phyloP scores from a whole-genome alignment of 768 basidiomycete species.

The Termitomyces titanicus region DNA sequence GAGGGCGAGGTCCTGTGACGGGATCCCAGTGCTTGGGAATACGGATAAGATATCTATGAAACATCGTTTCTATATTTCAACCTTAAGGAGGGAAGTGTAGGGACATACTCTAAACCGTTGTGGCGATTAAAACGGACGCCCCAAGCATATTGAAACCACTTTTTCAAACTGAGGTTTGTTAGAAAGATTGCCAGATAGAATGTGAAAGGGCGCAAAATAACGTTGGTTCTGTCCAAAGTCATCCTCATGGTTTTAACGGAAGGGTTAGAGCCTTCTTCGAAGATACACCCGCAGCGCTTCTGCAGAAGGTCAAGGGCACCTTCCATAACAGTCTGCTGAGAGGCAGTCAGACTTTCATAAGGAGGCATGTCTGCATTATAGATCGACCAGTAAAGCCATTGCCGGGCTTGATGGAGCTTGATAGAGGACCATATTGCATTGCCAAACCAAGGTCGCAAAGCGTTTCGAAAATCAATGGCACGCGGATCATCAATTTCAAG shows the following conservation, averaged over 20 bases:
- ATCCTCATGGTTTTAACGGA: slow-evolving; percentile 55
- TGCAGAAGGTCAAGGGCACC: slow-evolving; percentile 62
- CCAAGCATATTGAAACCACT: slow-evolving; percentile 39
- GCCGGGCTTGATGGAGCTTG: slow-evolving; percentile 53
- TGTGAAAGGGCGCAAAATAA: slow-evolving; percentile 63
- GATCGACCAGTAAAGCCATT: slow-evolving; percentile 84
- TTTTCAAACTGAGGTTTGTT: slow-evolving; percentile 45
- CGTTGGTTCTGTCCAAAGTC: slow-evolving; percentile 73
- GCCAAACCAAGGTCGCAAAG: slow-evolving; percentile 74
- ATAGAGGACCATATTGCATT: slow-evolving; percentile 73
- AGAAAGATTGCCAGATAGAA: slow-evolving; percentile 54
- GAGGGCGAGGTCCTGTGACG: slow-evolving; percentile 53
- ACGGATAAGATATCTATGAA: slow-evolving; percentile 66
- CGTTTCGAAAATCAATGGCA: slow-evolving; percentile 69
- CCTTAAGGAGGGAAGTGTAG: neutral
- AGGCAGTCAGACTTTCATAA: slow-evolving; percentile 39
- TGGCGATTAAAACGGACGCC: slow-evolving; percentile 41
- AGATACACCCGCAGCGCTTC: slow-evolving; percentile 61
- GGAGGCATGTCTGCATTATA: slow-evolving; percentile 65
- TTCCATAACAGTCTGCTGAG: slow-evolving; percentile 49
- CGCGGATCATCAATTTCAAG: slow-evolving; percentile 65
- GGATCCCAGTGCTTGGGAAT: slow-evolving; percentile 67
- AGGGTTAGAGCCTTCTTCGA: slow-evolving; percentile 60
- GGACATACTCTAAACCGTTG: slow-evolving; percentile 67
- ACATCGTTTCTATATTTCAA: neutral